These are phyloP conservation scores for Naumovozyma dairenensis DNA, from an alignment of 805 yeast species.

Conservation along the genomic window DNA sequence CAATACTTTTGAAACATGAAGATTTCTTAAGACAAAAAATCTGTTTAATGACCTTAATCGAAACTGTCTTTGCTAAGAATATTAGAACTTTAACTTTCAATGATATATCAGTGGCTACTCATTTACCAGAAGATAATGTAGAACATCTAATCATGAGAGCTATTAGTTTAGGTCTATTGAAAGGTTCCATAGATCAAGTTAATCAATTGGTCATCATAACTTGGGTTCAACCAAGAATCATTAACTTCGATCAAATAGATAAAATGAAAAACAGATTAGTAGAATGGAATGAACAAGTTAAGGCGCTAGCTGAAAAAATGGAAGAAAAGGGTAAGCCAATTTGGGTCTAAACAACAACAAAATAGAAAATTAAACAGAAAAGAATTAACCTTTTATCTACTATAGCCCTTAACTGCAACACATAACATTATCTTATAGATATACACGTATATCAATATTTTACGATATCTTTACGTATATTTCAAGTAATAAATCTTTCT, in stretches of 20 bases:
- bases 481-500: too few relatives aligned
- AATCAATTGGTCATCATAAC: slow-evolving; percentile 65
- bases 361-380: not conserved
- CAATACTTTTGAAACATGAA: slow-evolving; percentile 48
- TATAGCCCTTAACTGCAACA: too few relatives aligned
- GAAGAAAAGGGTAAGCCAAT: slow-evolving; percentile 51
- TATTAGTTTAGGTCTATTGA: slow-evolving; percentile 68
- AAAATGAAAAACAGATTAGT: slow-evolving; percentile 64
- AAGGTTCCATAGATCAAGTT: slow-evolving; percentile 88
- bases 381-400: too few relatives aligned
- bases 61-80: slow-evolving; percentile 72
- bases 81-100: slow-evolving; percentile 63
- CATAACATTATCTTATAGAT: not conserved
- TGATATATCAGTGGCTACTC: slow-evolving; percentile 65
- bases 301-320: slow-evolving; percentile 51
- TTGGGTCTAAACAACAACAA: slow-evolving; percentile 38
- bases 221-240: slow-evolving; percentile 95
- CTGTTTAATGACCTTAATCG: slow-evolving; percentile 84
- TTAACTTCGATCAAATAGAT: slow-evolving; percentile 70
- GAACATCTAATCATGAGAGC: slow-evolving; percentile 91
- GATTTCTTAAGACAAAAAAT: slow-evolving; percentile 79
- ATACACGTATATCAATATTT: slow-evolving; percentile 1
- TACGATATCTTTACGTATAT: not conserved
- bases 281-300: slow-evolving; percentile 72
- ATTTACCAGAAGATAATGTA: slow-evolving; percentile 52